Evolutionary conservation across 768 basidiomycete species (phyloP).

Genomic region (Epithele typhae): DNA sequence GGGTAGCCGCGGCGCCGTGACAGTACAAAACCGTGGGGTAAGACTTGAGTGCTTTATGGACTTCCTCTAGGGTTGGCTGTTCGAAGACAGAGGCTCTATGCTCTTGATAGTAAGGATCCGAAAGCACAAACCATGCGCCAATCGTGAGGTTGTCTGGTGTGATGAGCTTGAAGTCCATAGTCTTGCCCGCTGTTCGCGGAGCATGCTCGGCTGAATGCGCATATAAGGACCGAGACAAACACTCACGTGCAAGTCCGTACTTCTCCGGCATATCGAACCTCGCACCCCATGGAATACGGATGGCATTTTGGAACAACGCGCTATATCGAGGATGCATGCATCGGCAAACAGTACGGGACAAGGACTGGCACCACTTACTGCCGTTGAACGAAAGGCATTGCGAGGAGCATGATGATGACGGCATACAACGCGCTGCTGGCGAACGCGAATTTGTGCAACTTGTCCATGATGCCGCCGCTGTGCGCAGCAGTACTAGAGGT

Average conservation of each 20-base stretch:
- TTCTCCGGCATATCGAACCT: conserved; percentile 66
- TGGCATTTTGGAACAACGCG: conserved; percentile 58
- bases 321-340: conserved; percentile 53
- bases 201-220: no score
- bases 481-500: background rate
- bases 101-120: conserved; percentile 58
- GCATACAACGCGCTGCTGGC: conserved; percentile 52
- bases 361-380: conserved; percentile 15
- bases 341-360: background rate
- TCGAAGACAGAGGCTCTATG: conserved; percentile 32
- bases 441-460: conserved; percentile 30
- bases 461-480: conserved; percentile 19
- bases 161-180: conserved; percentile 61
- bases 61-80: conserved; percentile 33
- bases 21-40: conserved; percentile 85
- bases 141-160: conserved; percentile 76
- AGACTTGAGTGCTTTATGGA: conserved; percentile 49
- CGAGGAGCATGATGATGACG: conserved; percentile 45
- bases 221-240: no score
- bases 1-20: conserved; percentile 86
- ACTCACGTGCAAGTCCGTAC: conserved; percentile 79
- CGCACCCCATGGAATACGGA: conserved; percentile 59
- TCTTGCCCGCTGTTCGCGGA: conserved; percentile 64
- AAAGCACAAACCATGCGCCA: conserved; percentile 84
- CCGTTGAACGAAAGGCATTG: conserved; percentile 30